A percentile compares a stretch with the other conserved stretches of the same genome.
phyloP scores from a whole-genome alignment of 2,329 filamentous ascomycete genomes.

The Coniochaeta sp. region DNA sequence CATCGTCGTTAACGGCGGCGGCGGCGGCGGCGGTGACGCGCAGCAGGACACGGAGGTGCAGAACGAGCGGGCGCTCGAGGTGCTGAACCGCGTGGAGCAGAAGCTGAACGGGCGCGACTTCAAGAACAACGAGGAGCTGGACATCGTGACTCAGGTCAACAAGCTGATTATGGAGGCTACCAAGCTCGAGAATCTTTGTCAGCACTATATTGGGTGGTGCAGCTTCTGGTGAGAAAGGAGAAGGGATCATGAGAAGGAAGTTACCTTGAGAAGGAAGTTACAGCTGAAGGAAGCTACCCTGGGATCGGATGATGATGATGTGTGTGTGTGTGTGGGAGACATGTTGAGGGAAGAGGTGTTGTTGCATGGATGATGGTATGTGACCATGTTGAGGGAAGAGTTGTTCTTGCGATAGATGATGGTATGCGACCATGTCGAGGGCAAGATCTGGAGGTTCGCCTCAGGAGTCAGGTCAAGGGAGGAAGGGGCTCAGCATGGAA shows the following conservation, averaged over 20 bases:
- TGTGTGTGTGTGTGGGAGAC: too few relatives aligned
- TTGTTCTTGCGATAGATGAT: too few relatives aligned
- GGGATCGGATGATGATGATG: too few relatives aligned
- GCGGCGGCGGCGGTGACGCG: constrained; percentile 3
- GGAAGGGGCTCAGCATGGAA: too few relatives aligned
- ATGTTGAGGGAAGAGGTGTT: too few relatives aligned
- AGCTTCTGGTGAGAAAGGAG: constrained; percentile 70
- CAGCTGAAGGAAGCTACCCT: too few relatives aligned
- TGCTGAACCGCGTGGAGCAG: constrained; percentile 84
- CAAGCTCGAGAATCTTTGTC: constrained; percentile 93
- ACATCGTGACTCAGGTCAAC: constrained; percentile 82
- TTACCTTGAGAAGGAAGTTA: too few relatives aligned
- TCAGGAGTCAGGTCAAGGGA: too few relatives aligned
- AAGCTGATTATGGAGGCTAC: constrained; percentile 93
- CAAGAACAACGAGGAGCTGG: constrained; percentile 75
- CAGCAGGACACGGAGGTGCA: constrained; percentile 65
- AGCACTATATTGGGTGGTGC: constrained; percentile 99
- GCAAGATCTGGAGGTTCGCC: too few relatives aligned
- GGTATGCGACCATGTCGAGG: too few relatives aligned
- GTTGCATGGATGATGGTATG: too few relatives aligned
- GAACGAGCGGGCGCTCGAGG: constrained; percentile 87
- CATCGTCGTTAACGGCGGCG: constrained; percentile 25
- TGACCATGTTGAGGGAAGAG: too few relatives aligned
- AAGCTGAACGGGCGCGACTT: constrained; percentile 95
- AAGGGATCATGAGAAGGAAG: background rate